Conservation (phyloP, 257 asterid genomes). For the Mitragyna speciosa region DNA sequence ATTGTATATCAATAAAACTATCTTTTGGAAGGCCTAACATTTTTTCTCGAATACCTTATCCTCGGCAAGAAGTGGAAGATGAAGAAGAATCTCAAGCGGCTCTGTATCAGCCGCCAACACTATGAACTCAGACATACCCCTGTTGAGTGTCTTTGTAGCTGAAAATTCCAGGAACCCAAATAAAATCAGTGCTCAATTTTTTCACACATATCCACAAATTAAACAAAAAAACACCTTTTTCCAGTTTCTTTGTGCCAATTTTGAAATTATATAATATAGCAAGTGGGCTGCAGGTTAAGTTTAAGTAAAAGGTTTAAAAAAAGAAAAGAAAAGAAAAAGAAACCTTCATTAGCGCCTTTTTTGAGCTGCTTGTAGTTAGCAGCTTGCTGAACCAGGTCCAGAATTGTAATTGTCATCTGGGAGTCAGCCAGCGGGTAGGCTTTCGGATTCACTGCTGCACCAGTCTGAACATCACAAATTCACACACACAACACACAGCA, state of each 20-base stretch:
- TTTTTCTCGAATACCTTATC: constrained; percentile 57
- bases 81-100: constrained; percentile 93
- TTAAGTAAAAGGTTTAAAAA: too few species aligned
- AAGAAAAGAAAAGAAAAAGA: not conserved
- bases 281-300: not conserved
- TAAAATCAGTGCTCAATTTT: not conserved
- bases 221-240: not conserved
- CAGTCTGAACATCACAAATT: constrained; percentile 20
- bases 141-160: constrained; percentile 93
- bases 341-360: constrained; percentile 98
- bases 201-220: not conserved
- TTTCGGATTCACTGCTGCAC: constrained; percentile 78
- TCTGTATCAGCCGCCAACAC: constrained; percentile 96
- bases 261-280: too few species aligned
- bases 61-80: constrained; percentile 93
- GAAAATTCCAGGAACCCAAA: constrained; percentile 21
- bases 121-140: constrained; percentile 86
- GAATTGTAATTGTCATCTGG: constrained; percentile 70
- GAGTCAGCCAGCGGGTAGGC: constrained; percentile 91
- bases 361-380: constrained; percentile 90
- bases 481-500: too few species aligned
- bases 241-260: too few species aligned
- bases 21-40: not conserved
- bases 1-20: not conserved
- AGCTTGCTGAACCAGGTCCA: constrained; percentile 89